phyloP scores from a whole-genome alignment of 2,329 filamentous ascomycete genomes.

The Fusarium guadeloupense region DNA sequence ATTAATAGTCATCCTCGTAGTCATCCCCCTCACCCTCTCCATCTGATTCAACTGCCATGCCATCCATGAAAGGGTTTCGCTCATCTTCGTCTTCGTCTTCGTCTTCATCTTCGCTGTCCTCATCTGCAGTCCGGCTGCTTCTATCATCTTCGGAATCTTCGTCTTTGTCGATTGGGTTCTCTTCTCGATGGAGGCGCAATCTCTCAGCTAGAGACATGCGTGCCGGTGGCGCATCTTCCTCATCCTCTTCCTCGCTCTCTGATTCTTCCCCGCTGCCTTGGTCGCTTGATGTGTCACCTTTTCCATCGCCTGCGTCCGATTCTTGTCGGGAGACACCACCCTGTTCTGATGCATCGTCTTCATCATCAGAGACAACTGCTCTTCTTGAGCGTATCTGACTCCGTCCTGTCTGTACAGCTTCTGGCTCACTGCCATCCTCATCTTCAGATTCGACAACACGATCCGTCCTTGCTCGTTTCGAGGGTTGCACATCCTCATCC shows the following conservation, averaged over 20 bases:
- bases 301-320: not conserved
- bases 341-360: slow-evolving; percentile 30
- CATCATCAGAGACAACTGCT: slow-evolving; percentile 19
- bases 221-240: slow-evolving; percentile 20
- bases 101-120: slow-evolving; percentile 31
- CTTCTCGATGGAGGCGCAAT: slow-evolving; percentile 28
- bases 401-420: not conserved
- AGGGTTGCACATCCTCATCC: slow-evolving; percentile 26
- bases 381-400: not conserved
- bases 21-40: slow-evolving; percentile 37
- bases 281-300: not conserved
- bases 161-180: slow-evolving; percentile 25
- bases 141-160: slow-evolving; percentile 16
- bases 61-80: slow-evolving; percentile 43
- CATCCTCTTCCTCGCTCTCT: slow-evolving; percentile 12
- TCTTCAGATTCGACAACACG: slow-evolving; percentile 37
- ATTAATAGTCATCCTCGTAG: slow-evolving; percentile 29
- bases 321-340: slow-evolving; percentile 16
- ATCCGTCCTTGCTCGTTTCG: slow-evolving; percentile 40
- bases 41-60: slow-evolving; percentile 49
- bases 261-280: slow-evolving; percentile 11
- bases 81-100: slow-evolving; percentile 37
- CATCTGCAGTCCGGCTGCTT: slow-evolving; percentile 32
- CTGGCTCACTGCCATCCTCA: slow-evolving; percentile 29
- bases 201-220: slow-evolving; percentile 31